phyloP scores from a whole-genome alignment of 768 basidiomycete species.

The Lepiota brunneoincarnata region DNA sequence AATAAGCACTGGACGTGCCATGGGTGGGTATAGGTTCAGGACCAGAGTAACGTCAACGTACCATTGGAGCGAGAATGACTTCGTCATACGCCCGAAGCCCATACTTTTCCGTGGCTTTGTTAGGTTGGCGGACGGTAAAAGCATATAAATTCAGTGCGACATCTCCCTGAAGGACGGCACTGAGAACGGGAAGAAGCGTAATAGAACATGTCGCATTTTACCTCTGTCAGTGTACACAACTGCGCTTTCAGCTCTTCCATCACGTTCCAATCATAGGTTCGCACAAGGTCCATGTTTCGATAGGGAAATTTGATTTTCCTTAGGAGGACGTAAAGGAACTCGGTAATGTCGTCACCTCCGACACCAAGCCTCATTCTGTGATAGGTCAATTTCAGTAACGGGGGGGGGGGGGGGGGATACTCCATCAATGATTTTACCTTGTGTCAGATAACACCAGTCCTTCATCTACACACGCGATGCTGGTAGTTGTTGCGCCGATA shows the following conservation, averaged over 20 bases:
- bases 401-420: slow-evolving; percentile 12
- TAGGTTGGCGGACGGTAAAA: slow-evolving; percentile 80
- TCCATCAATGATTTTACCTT: slow-evolving; percentile 42
- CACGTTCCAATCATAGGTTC: slow-evolving; percentile 83
- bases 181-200: slow-evolving; percentile 7
- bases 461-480: slow-evolving; percentile 92
- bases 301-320: slow-evolving; percentile 87
- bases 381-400: slow-evolving; percentile 7
- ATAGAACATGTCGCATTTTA: slow-evolving; percentile 30
- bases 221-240: slow-evolving; percentile 86
- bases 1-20: slow-evolving; percentile 74
- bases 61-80: slow-evolving; percentile 92
- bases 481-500: slow-evolving; percentile 82
- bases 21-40: background rate
- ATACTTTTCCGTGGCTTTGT: slow-evolving; percentile 80
- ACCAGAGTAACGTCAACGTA: slow-evolving; percentile 29
- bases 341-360: slow-evolving; percentile 95
- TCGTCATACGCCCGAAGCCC: slow-evolving; percentile 92
- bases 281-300: slow-evolving; percentile 71
- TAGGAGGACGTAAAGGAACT: slow-evolving; percentile 79
- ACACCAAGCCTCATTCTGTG: slow-evolving; percentile 75
- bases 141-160: slow-evolving; percentile 90
- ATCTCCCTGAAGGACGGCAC: slow-evolving; percentile 54
- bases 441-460: slow-evolving; percentile 87
- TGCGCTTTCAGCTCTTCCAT: slow-evolving; percentile 90